Base-by-base conservation (phyloP, 306 rosid species). In the Vachellia pachyceras region DNA sequence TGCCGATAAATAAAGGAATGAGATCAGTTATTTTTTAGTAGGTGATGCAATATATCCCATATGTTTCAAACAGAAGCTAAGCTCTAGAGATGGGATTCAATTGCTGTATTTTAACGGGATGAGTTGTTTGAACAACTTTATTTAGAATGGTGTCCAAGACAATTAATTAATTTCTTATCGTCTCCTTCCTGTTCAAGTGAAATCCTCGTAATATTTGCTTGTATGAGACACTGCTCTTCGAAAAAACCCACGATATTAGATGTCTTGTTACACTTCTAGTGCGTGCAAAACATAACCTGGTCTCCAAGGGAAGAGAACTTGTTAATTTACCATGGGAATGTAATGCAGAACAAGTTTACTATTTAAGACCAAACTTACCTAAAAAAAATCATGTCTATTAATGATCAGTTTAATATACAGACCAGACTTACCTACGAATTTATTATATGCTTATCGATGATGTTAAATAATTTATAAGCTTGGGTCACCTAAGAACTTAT, bases 111-210 rank as follows among this genome's bases (percentile, higher is more conserved):
- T 71, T 57, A 76, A 75, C 72, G 67, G 20, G 82, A 73, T 44
- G 82, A 77, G 90, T 89, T 82, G 90, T 89, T 89, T 73, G 86
- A 87, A 84, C 92, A 83, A 85, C 94, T 85, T 49, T 15, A 69
- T 86, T n/a, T 81, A 82, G 90, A 88, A 89, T 91, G 87, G 83
- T 90, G 88, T 91, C 90, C 69, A 91, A 91, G 97, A 86, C 82
- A 91, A 69, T 79, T 89, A 69, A 29, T 29, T 44, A 49, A 85
- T 57, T 85, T 67, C 41, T 44, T 77, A 83, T 75, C 81, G 80
- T 70, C 89, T 83, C 82, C 97, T 88, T 90, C 72, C 45, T 84
- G 66, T 74, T 64, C 39, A 91, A 89, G 90, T 83, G 83, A 77
- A 88, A 72, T 57, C 65, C 84, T 78, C 74, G 14, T 79, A 67